Conservation (phyloP, 1,284 basidiomycete genomes). For the Microbotryum lychnidis-dioicae region DNA sequence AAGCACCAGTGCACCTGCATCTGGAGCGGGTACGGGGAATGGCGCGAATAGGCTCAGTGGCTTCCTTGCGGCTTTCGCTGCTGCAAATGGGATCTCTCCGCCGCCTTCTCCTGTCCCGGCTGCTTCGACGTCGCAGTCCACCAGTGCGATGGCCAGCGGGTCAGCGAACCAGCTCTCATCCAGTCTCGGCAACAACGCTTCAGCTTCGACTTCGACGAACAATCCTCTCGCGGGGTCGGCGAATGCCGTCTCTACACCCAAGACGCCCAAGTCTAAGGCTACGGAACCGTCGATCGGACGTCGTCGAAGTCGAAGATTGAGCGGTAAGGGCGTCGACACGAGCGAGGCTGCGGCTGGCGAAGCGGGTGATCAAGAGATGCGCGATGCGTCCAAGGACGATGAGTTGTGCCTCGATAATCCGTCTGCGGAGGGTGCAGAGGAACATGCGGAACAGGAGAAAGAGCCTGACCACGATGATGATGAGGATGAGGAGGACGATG, state of each 20-base stretch:
- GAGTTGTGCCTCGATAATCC: slow-evolving; percentile 15
- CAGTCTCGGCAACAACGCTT: slow-evolving; percentile 33
- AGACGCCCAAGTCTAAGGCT: slow-evolving; percentile 21
- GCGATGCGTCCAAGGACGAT: slow-evolving; percentile 17
- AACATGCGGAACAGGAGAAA: slow-evolving; percentile 24
- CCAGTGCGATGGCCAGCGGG: background rate
- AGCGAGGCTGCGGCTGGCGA: slow-evolving; percentile 35
- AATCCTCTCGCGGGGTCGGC: slow-evolving; percentile 38
- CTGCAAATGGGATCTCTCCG: slow-evolving; percentile 45
- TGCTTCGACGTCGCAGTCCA: background rate
- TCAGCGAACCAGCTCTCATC: slow-evolving; percentile 16
- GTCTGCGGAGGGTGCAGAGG: slow-evolving; percentile 5
- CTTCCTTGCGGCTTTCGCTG: slow-evolving; percentile 80
- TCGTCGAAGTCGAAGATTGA: slow-evolving; percentile 72
- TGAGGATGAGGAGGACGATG: slow-evolving; percentile 59
- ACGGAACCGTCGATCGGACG: slow-evolving; percentile 40
- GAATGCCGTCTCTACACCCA: slow-evolving; percentile 2
- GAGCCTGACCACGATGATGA: slow-evolving; percentile 50
- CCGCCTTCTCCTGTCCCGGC: background rate
- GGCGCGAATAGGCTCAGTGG: slow-evolving; percentile 58
- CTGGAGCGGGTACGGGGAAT: background rate
- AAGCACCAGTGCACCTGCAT: background rate
- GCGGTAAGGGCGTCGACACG: slow-evolving; percentile 54
- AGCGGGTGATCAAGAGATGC: slow-evolving; percentile 27
- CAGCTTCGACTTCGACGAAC: slow-evolving; percentile 38